phyloP scores from a whole-genome alignment of 179 eudicot species.

The Beta macrorhiza region DNA sequence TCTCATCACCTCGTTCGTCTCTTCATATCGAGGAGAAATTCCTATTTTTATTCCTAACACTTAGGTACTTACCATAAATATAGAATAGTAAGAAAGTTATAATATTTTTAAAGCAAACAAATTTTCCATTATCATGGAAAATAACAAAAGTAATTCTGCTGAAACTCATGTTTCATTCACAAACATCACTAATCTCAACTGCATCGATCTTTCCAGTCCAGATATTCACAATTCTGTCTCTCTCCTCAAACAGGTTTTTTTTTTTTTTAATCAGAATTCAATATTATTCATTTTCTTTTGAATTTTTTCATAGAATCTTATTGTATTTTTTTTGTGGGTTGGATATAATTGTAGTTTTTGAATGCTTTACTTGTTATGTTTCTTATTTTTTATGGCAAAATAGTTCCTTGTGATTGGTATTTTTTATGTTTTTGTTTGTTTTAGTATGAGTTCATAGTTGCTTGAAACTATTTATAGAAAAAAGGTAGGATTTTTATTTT shows the following conservation, averaged over 20 bases:
- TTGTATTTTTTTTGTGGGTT: no score
- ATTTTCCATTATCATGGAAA: background rate
- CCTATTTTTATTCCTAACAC: background rate
- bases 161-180: slow-evolving; percentile 4
- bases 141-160: background rate
- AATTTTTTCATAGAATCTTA: background rate
- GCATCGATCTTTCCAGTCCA: slow-evolving; percentile 72
- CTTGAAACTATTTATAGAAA: no score
- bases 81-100: background rate
- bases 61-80: background rate
- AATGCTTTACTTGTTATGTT: no score
- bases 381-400: no score
- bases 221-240: slow-evolving; percentile 59
- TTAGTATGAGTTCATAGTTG: no score
- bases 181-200: slow-evolving; percentile 44
- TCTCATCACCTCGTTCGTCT: background rate
- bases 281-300: background rate
- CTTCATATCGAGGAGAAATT: background rate
- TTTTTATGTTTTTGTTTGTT: no score
- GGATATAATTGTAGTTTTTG: no score
- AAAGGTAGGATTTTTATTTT: no score
- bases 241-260: slow-evolving; percentile 68
- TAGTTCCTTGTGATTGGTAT: no score
- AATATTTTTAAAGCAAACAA: background rate
- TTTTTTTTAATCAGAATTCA: background rate